Evolutionary conservation across 352 stramenopile species (phyloP).

Genomic region (Phytophthora nicotianae): DNA sequence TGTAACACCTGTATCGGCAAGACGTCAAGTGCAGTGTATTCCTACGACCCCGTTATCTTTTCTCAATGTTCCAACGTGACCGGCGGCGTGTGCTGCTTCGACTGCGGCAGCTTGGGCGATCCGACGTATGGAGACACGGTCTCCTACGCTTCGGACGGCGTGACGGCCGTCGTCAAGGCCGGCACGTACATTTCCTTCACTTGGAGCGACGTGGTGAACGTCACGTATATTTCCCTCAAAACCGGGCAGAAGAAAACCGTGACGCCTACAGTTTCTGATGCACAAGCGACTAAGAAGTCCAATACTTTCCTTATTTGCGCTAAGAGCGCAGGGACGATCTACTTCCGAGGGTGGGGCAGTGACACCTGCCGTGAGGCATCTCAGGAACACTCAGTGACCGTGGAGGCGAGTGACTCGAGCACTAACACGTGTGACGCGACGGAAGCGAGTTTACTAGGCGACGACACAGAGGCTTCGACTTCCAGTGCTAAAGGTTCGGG

Average conservation of each 20-base stretch:
- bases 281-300: constrained; percentile 37
- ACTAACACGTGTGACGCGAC: constrained; percentile 26
- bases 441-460: background rate
- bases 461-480: background rate
- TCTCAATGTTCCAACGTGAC: constrained; percentile 52
- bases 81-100: constrained; percentile 72
- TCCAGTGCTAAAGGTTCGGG: background rate
- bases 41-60: constrained; percentile 72
- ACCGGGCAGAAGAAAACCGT: constrained; percentile 68
- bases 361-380: constrained; percentile 61
- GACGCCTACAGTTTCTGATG: constrained; percentile 48
- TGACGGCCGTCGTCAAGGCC: constrained; percentile 52
- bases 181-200: constrained; percentile 63
- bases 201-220: constrained; percentile 51
- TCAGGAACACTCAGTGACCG: constrained; percentile 47
- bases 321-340: constrained; percentile 53
- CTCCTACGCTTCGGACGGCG: constrained; percentile 49
- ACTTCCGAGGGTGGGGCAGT: constrained; percentile 64
- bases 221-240: constrained; percentile 69
- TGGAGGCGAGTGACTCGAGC: constrained; percentile 42
- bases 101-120: constrained; percentile 55
- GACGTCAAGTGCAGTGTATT: constrained; percentile 52
- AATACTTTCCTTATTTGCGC: constrained; percentile 69
- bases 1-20: constrained; percentile 75
- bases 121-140: constrained; percentile 39